Evolutionary conservation across 2,329 filamentous ascomycete genomes (phyloP), one percentile per base, ranked within the genome.

Genomic region (Aspergillus aculeatus): DNA sequence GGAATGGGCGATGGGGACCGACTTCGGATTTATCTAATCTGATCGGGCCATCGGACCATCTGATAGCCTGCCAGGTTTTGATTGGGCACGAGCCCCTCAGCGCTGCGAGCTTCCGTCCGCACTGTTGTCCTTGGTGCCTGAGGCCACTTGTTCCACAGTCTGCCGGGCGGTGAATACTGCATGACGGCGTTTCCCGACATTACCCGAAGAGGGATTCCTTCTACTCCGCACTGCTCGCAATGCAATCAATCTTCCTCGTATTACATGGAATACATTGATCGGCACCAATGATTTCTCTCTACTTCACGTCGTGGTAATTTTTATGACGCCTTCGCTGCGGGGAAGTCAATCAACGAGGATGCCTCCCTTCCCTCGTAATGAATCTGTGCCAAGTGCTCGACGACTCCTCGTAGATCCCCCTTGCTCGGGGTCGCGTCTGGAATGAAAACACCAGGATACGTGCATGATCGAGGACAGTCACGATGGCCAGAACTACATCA

Each of bases 1-100:
- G 48, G 21, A 31, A 12, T 9, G 48, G 10, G 24, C 31, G 29
- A 23, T n/a, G 24, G 5, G n/a, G 5, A 14, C 38, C 38, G 38
- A 44, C 38, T 44, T 44, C 38, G 38, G 14, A 44, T 44, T 16
- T 55, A 55, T 55, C 53, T 55, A 55, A 55, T 55, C 53, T 55
- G 53, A 55, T 55, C 53, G 26, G 12, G 3, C 44, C 53, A 55
- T 48, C 53, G 26, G 12, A 1, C 53, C 53, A 55, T 55, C 53
- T 55, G 53, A 55, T 55, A 55, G 53, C 41, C 7, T 23, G 41
- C 24, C 10, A 19, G 4, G 9, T 24, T 48, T 1, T 55, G 41
- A 55, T 55, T 55, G 24, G 53, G 11, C 21, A 44, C 35, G 9
- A 24, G 24, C 21, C 35, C 16, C n/a, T 38, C 51, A 23, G 29